Conservation (phyloP, 1,284 basidiomycete species). For the Melampsora larici-populina region DNA sequence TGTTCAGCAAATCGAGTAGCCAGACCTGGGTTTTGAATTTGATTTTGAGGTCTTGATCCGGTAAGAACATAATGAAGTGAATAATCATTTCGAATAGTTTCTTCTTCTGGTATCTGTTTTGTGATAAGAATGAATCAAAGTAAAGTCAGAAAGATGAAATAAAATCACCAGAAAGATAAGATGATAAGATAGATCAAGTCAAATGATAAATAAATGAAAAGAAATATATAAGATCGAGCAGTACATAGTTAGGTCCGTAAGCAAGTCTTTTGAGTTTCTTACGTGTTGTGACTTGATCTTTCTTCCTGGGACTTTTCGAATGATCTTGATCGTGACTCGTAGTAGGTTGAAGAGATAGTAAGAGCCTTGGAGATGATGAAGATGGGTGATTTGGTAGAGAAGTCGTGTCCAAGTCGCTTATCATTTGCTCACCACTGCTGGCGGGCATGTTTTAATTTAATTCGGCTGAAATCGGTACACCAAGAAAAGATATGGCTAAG, state of each 20-base stretch:
- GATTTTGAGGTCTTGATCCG: slow-evolving; percentile 85
- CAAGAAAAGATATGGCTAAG: too few species aligned
- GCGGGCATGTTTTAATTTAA: too few species aligned
- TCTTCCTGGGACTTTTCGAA: background rate
- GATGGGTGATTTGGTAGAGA: too few species aligned
- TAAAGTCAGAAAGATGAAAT: background rate
- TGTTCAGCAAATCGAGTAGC: slow-evolving; percentile 92
- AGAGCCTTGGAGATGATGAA: too few species aligned
- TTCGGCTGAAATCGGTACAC: too few species aligned
- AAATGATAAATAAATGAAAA: background rate
- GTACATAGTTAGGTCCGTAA: slow-evolving; percentile 59
- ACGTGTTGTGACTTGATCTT: slow-evolving; percentile 20
- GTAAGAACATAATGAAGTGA: slow-evolving; percentile 82
- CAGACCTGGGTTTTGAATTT: slow-evolving; percentile 78
- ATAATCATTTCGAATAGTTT: slow-evolving; percentile 92
- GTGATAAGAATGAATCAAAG: background rate
- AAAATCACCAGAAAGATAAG: background rate
- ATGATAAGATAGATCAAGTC: background rate
- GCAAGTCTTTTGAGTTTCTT: slow-evolving; percentile 44
- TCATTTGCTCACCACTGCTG: too few species aligned
- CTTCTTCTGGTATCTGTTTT: slow-evolving; percentile 66
- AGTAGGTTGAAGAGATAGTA: too few species aligned
- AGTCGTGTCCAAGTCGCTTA: too few species aligned
- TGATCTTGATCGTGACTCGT: too few species aligned
- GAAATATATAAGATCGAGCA: background rate